Evolutionary conservation across 2,329 filamentous ascomycete genomes (phyloP), one percentile per base, ranked within the genome.

Genomic region (Exophiala bonariae): DNA sequence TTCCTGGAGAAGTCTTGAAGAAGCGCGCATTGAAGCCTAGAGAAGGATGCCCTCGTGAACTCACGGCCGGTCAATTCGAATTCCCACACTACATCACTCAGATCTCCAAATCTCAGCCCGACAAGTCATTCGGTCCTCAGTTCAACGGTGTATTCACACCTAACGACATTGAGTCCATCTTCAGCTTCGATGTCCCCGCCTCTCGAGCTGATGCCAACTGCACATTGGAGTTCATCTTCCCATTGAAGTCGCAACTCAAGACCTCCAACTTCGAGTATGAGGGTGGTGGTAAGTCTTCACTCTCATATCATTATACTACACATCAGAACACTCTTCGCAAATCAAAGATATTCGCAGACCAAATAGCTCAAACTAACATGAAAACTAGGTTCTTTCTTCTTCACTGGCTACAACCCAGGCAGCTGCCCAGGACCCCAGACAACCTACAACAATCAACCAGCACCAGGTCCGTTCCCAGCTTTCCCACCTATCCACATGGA

Each of bases 141-240:
- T 77, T 71, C 66, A 76, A 78, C 54, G 82, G 81, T 43, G 73
- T 75, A 9, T 70, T 85, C 30, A 78, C 76, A 10, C 65, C 71
- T 14, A 69, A 65, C 16, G 72, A 68, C 45, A 64, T 78, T 39
- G 78, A 77, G 8, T 77, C 78, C 10, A 77, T 86, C 60, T 87
- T 84, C 76, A 85, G 85, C 70, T 87, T 87, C 66, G 81, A 85
- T 60, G 78, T 87, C 34, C 79, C 78, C 1, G 52, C 65, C 3
- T 65, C 67, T 4, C 74, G 80, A 57, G 57, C 69, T 7, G 80
- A 78, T 56, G 79, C 80, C 66, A 79, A 68, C 5, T 88, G 84
- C 69, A 77, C 74, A 45, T 69, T 87, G 7, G 69, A 82, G 47
- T 87, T 87, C 76, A 70, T 85, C 35, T 79, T 86, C 66, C 84